Percentiles rank a stretch among this genome's conserved stretches.
phyloP scores from a whole-genome alignment of 208 protist genomes.

The Trichomonas gallinae region DNA sequence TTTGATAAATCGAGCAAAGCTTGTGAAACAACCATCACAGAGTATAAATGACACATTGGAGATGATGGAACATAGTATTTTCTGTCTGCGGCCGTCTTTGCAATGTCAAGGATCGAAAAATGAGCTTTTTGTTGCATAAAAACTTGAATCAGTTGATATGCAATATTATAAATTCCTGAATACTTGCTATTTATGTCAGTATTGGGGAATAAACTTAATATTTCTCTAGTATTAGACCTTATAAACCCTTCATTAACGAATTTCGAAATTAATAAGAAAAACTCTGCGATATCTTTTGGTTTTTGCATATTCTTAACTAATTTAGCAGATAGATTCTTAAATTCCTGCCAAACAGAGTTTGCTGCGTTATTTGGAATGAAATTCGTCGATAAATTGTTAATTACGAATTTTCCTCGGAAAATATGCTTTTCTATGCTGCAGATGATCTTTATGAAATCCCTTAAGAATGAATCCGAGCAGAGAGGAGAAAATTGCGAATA shows the following conservation, averaged over 20 bases:
- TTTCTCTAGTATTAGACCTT: neutral
- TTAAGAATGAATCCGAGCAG: neutral
- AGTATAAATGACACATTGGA: neutral
- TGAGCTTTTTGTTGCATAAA: neutral
- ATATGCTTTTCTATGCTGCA: neutral
- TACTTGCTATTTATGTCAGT: neutral
- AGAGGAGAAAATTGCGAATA: neutral
- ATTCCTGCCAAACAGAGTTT: neutral
- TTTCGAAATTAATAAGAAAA: neutral
- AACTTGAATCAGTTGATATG: neutral
- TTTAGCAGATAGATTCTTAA: neutral
- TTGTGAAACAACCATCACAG: neutral
- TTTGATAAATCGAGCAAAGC: neutral
- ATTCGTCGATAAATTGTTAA: neutral
- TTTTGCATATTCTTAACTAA: neutral
- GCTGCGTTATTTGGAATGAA: neutral
- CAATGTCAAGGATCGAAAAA: neutral
- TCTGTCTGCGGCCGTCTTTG: neutral
- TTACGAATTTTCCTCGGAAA: neutral
- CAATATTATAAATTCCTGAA: neutral
- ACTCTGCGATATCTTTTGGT: neutral
- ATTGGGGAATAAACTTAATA: neutral
- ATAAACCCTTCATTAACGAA: neutral
- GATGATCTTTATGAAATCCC: neutral
- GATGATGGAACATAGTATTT: neutral